A percentile compares a stretch with the other conserved stretches of the same genome.
Conservation (phyloP, 169 alveolate genomes). For the Plasmodium coatneyi region DNA sequence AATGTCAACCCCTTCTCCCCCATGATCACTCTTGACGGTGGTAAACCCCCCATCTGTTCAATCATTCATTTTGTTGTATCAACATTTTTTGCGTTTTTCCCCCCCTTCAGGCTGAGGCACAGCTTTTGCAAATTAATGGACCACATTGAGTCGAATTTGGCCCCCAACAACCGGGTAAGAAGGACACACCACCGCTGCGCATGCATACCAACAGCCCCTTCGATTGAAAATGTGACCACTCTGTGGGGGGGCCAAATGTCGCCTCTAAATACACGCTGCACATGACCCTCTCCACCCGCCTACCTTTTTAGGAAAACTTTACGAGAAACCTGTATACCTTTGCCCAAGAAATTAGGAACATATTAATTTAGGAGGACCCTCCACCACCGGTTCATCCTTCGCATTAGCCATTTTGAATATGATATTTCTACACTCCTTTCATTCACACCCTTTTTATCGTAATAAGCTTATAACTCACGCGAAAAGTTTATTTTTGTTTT, state of each 20-base stretch:
- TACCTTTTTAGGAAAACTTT: conserved; percentile 77
- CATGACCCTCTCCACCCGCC: neutral
- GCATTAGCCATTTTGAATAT: conserved; percentile 4
- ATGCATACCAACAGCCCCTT: neutral
- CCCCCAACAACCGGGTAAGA: conserved; percentile 66
- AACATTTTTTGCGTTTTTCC: neutral
- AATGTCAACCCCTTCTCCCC: neutral
- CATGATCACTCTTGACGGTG: neutral
- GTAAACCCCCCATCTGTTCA: neutral
- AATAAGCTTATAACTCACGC: neutral
- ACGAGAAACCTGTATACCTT: conserved; percentile 85
- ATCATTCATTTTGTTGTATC: neutral
- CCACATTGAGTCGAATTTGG: conserved; percentile 61
- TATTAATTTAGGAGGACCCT: conserved; percentile 64
- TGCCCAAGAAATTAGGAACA: conserved; percentile 86
- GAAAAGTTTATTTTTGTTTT: conserved; percentile 21
- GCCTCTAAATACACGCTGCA: neutral
- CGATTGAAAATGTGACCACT: neutral
- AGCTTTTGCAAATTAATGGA: conserved; percentile 76
- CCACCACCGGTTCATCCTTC: neutral
- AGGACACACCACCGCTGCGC: neutral
- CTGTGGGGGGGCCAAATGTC: neutral
- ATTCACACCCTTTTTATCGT: neutral
- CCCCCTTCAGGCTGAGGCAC: conserved; percentile 49
- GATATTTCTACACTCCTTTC: neutral